Evolutionary conservation across 2,329 filamentous ascomycete genomes (phyloP), one percentile per base, ranked within the genome.

Genomic region (Cytospora chrysosperma): DNA sequence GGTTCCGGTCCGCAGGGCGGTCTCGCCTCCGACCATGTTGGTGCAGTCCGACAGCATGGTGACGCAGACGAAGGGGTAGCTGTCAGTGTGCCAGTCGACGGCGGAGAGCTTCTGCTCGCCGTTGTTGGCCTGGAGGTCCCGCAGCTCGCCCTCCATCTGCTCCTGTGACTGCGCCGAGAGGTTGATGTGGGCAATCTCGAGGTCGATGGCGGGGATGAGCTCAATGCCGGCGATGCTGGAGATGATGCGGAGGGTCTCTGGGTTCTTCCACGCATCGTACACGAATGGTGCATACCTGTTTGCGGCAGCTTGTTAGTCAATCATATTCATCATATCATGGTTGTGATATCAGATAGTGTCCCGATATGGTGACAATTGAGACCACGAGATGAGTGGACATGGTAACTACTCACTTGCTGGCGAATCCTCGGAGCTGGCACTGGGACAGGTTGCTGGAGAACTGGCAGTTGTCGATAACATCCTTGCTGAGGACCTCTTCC

Each of bases 61-160:
- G n/a, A 89, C 86, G 67, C 85, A 88, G n/a, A 89, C 86, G 70
- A 88, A 89, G 0, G 86, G 85, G 70, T 87, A 88, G 70, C 82
- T 86, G 72, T 89, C 87, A 0, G 77, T 82, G 73, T 88, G 86
- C 86, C 86, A 89, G 43, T 81, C 83, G 32, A 88, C 81, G 27
- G 85, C 81, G 6, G 85, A 81, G 67, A 81, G 78, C 50, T 81
- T 77, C 56, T 84, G 79, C 30, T 81, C 79, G 40, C 81, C 77
- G 55, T 83, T 79, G 28, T 81, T 78, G 68, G 74, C 77, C 28
- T 75, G 71, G 32, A 77, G 74, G 13, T 73, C 73, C n/a, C 70
- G 70, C 8, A 80, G 68, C 63, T 80, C 79, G 53, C 53, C 53
- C 57, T 75, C 69, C 63, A 79, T 79, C 63, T 82, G 74, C 60